Base-by-base conservation (phyloP, 345 rosid genomes). In the Euphorbia tirucalli region DNA sequence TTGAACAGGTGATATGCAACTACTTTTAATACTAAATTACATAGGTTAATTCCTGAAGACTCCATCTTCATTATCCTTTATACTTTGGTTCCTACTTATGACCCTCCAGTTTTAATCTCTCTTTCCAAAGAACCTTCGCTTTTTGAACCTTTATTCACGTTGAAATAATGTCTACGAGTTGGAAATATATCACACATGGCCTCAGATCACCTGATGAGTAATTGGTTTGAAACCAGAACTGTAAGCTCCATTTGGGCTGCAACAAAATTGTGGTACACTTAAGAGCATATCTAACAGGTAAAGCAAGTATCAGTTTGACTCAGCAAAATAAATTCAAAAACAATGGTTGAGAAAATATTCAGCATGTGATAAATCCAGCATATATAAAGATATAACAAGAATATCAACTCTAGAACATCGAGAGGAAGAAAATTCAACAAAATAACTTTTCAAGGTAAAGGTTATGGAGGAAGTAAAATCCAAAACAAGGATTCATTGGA, bases 161-260 rank as follows among this genome's bases (percentile, higher is more conserved):
- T 44, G 69, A 21, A 48, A 54, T 24, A 58, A 65, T 41, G 65
- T 71, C 22, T 68, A 56, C 56, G 63, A 72, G 74, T 71, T 74
- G 77, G 73, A 35, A 35, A 7, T 35, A 78, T 75, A 71, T 59
- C 71, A 78, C 79, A 77, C 85, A 63, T 82, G 91, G 87, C 89
- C 83, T 85, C 77, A 77, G 79, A 85, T 92, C 97, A 92, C 98
- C 97, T 92, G 97, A 81, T 90, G 97, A 48, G 96, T 90, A 85
- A 87, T 94, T 77, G 97, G 98, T 80, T 78, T 88, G 86, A 92
- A 94, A 77, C 98, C 98, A 27, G 96, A 75, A 86, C 95, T 90
- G 71, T 94, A 94, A 61, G 98, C 98, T 86, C 98, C 98, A 89
- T 89, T 89, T 22, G 98, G 97, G 72, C 98, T 94, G 88, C 83